Conservation (phyloP, 768 basidiomycete genomes). For the Xanthoconium stramineum region DNA sequence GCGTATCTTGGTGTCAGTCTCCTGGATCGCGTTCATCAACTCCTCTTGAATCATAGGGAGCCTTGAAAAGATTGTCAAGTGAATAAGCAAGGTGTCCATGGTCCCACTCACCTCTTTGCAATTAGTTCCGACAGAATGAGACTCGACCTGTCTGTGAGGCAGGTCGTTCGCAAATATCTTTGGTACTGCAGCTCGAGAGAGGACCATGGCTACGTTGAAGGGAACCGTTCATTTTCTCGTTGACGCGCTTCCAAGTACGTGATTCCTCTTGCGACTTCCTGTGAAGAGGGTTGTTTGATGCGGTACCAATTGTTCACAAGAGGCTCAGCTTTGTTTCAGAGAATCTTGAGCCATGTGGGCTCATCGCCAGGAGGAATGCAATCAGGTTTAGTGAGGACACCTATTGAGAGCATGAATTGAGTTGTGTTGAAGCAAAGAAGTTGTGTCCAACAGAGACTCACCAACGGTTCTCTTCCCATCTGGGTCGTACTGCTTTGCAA, state of each 20-base stretch:
- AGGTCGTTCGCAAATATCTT: constrained; percentile 52
- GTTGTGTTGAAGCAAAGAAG: constrained; percentile 30
- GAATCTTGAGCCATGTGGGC: constrained; percentile 50
- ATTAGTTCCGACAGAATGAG: constrained; percentile 61
- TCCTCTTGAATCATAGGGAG: constrained; percentile 63
- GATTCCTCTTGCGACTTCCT: constrained; percentile 22
- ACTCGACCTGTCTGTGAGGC: constrained; percentile 57
- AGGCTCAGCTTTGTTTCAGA: constrained; percentile 47
- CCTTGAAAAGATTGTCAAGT: constrained; percentile 32
- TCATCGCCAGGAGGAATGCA: constrained; percentile 37
- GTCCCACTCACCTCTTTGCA: constrained; percentile 45
- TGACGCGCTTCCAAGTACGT: constrained; percentile 59
- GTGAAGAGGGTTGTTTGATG: constrained; percentile 38
- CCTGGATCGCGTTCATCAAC: constrained; percentile 42
- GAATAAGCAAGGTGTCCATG: too few relatives aligned
- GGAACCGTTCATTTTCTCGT: constrained; percentile 58
- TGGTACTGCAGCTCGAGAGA: constrained; percentile 50
- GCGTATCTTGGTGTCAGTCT: constrained; percentile 33
- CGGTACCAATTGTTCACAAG: constrained; percentile 34
- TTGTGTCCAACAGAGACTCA: constrained; percentile 24
- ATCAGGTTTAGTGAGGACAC: constrained; percentile 65
- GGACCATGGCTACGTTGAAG: constrained; percentile 49
- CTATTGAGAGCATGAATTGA: background rate
- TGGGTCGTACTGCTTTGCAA: constrained; percentile 59
- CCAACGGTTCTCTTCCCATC: constrained; percentile 69